Evolutionary conservation across 2,329 filamentous ascomycete species (phyloP).

Genomic region (Alternaria sp.): DNA sequence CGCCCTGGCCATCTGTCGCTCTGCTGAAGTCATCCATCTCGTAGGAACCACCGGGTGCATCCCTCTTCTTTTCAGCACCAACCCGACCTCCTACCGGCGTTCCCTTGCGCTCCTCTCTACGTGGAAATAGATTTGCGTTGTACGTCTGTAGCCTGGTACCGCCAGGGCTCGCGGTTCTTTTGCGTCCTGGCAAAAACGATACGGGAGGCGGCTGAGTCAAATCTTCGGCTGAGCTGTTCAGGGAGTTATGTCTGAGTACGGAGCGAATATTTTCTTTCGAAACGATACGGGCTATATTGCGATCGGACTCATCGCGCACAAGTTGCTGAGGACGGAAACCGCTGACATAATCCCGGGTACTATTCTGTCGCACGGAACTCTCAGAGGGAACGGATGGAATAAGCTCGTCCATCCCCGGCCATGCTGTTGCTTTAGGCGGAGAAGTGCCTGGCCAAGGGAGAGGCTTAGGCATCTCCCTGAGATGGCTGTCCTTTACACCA

Average conservation of each 20-base stretch:
- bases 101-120: conserved; percentile 25
- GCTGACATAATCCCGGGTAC: not conserved
- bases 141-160: conserved; percentile 28
- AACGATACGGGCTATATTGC: conserved; percentile 35
- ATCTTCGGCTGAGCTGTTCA: conserved; percentile 31
- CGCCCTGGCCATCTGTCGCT: not conserved
- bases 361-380: conserved; percentile 24
- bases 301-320: conserved; percentile 2
- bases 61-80: conserved; percentile 2
- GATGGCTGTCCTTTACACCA: conserved; percentile 13
- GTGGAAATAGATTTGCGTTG: conserved; percentile 45
- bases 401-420: conserved; percentile 17
- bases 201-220: conserved; percentile 13
- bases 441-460: conserved; percentile 19
- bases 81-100: conserved; percentile 22
- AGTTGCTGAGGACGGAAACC: conserved; percentile 9
- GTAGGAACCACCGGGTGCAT: not conserved
- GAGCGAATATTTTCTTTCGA: conserved; percentile 48
- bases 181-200: not conserved
- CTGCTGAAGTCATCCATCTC: not conserved
- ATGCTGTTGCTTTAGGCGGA: conserved; percentile 4
- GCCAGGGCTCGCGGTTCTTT: not conserved
- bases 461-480: not conserved
- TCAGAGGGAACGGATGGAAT: conserved; percentile 34
- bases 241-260: conserved; percentile 29